These are phyloP conservation scores for Rhytidhysteron rufulum DNA, from an alignment of 2,329 filamentous ascomycete genomes.

Conservation along the genomic window DNA sequence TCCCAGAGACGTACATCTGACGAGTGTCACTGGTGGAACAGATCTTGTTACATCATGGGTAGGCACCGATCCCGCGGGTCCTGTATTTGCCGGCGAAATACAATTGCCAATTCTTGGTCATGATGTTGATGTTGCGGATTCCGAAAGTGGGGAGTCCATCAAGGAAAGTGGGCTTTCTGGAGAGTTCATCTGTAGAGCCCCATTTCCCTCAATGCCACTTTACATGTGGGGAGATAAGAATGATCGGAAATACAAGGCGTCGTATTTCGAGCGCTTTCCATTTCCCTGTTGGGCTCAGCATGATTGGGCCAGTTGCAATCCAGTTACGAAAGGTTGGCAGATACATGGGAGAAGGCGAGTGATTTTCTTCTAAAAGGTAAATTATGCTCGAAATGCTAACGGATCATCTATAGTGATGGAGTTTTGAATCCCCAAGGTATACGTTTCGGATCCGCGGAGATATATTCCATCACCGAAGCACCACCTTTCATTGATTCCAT, in stretches of 20 bases:
- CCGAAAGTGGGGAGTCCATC: too few species aligned
- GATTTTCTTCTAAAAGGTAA: too few species aligned
- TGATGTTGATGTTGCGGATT: slow-evolving; percentile 36
- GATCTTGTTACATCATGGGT: slow-evolving; percentile 67
- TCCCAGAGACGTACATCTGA: slow-evolving; percentile 61
- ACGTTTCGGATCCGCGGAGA: slow-evolving; percentile 82
- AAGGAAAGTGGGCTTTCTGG: slow-evolving; percentile 65
- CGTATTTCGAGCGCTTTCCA: slow-evolving; percentile 35
- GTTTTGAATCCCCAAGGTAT: slow-evolving; percentile 85
- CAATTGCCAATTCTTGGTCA: slow-evolving; percentile 48
- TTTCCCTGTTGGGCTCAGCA: slow-evolving; percentile 69
- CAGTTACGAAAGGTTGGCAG: slow-evolving; percentile 57
- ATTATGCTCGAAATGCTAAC: too few species aligned
- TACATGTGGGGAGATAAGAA: slow-evolving; percentile 35
- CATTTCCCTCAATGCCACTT: slow-evolving; percentile 68
- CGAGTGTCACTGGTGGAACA: slow-evolving; percentile 73
- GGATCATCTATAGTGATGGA: slow-evolving; percentile 81
- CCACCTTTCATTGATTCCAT: slow-evolving; percentile 70
- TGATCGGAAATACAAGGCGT: slow-evolving; percentile 31
- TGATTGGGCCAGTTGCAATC: slow-evolving; percentile 67
- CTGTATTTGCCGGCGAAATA: slow-evolving; percentile 55
- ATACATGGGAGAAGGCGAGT: too few species aligned
- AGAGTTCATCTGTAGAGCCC: slow-evolving; percentile 62
- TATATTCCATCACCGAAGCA: slow-evolving; percentile 80
- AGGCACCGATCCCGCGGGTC: slow-evolving; percentile 63